Conservation (phyloP, 2,329 filamentous ascomycete species). For the Colletotrichum sp. region DNA sequence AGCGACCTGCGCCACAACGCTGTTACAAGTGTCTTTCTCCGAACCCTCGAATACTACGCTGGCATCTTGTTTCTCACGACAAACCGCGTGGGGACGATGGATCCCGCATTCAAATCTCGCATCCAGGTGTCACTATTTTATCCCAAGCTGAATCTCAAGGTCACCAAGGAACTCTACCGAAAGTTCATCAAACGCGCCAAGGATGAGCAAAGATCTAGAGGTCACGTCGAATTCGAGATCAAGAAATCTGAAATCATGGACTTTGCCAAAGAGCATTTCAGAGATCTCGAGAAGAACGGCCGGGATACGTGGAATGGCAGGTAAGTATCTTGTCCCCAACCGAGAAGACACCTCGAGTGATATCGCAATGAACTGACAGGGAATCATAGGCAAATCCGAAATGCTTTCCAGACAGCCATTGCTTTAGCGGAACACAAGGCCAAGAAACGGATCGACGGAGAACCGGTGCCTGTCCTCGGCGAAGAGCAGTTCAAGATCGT, state of each 20-base stretch:
- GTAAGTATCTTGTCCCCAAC: background rate
- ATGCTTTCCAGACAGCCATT: constrained; percentile 27
- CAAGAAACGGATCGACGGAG: background rate
- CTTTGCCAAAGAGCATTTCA: background rate
- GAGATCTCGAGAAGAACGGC: background rate
- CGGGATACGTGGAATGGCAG: constrained; percentile 24
- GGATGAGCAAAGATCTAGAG: background rate
- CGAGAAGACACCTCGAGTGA: background rate
- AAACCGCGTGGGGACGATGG: constrained; percentile 49
- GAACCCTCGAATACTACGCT: constrained; percentile 49
- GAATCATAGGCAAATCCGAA: constrained; percentile 25
- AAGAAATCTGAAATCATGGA: background rate
- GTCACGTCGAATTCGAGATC: background rate
- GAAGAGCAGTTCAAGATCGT: background rate
- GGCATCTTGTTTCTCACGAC: constrained; percentile 54
- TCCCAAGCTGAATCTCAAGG: constrained; percentile 20
- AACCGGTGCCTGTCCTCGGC: background rate
- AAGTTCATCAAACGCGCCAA: constrained; percentile 8
- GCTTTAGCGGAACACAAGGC: constrained; percentile 22
- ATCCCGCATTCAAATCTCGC: constrained; percentile 51
- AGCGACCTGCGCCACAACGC: constrained; percentile 40
- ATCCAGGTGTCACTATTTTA: constrained; percentile 54
- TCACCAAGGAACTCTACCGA: constrained; percentile 5
- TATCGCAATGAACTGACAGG: accelerated
- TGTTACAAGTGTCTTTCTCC: constrained; percentile 38